Base-by-base conservation (phyloP, 73 alveolate species). In the Durusdinium trenchii region DNA sequence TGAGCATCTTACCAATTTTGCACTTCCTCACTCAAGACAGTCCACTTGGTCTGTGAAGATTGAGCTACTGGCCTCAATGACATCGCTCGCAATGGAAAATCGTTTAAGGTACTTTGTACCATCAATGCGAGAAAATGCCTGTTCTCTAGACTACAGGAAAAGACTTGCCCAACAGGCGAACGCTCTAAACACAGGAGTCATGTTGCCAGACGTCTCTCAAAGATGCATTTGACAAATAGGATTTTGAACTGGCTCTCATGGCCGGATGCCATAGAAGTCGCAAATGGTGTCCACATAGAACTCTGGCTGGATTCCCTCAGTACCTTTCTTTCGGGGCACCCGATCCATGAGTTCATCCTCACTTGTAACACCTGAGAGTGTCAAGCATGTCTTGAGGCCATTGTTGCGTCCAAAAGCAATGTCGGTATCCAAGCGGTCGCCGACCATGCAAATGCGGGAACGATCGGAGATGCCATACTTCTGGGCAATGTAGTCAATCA, bases 341-440 rank as follows among this genome's bases (percentile, higher is more conserved):
- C 71, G 86, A 87, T 94, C 89, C 48, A 78, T 82, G 46, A 94
- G 86, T 95, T 81, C 95, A 40, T 94, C 99, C 95, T 78, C 95
- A 28, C 94, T 57, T 45, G 99, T 94, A 62, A 94, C 99, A 28
- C 99, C 99, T 1, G 99, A 94, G 35, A 94, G 95, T 16, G 99
- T 94, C 99, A 94, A 48, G 48, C 90, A 71, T 7, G 99, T 93
- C 71, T 76, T 71, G 69, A 93, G 86, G n/a, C 99, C 99, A 69
- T 94, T 94, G 99, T 94, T 94, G 86, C 94, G 99, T 7, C 99
- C 99, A 57, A 94, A 94, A 57, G 99, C 99, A 46, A 94, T 94
- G 94, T 94, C 99, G 23, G 99, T 94, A 60, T 94, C 99, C 73
- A 94, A 46, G 75, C 99, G 40, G 91, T 94, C 99, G 2, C 99